A percentile compares a stretch with the other conserved stretches of the same genome.
Evolutionary conservation across 2,329 filamentous ascomycete species (phyloP).

Genomic region (Beauveria sp.): DNA sequence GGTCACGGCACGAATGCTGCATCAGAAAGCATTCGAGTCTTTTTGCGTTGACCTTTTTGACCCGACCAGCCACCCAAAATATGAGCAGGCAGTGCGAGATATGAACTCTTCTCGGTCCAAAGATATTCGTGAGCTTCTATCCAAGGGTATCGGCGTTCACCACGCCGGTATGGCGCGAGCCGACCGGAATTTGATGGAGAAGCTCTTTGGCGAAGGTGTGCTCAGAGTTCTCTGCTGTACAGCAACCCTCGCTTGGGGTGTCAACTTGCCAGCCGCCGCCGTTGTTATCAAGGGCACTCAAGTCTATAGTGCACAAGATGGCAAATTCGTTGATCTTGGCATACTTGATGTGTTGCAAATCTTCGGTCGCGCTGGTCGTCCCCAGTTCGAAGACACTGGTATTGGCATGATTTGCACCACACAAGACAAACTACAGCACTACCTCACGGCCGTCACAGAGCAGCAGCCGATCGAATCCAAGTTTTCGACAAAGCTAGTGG

Average conservation of each 20-base stretch:
- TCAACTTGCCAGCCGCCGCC: conserved; percentile 92
- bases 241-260: conserved; percentile 95
- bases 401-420: conserved; percentile 98
- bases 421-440: conserved; percentile 86
- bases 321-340: conserved; percentile 92
- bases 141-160: conserved; percentile 89
- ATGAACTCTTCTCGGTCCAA: conserved; percentile 79
- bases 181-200: conserved; percentile 92
- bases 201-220: conserved; percentile 84
- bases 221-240: conserved; percentile 97
- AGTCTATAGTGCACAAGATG: conserved; percentile 91
- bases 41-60: conserved; percentile 77
- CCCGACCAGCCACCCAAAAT: conserved; percentile 68
- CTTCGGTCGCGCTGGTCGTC: conserved; percentile 94
- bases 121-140: conserved; percentile 81
- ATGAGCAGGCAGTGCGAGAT: conserved; percentile 71
- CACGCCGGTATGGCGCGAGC: conserved; percentile 94
- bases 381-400: conserved; percentile 94
- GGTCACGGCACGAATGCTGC: conserved; percentile 75
- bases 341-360: conserved; percentile 97
- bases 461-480: conserved; percentile 97
- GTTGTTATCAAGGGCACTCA: conserved; percentile 98
- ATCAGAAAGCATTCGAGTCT: conserved; percentile 79
- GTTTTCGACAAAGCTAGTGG: conserved; percentile 87
- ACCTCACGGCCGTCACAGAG: conserved; percentile 85